A percentile compares a stretch with the other conserved stretches of the same genome.
phyloP scores from a whole-genome alignment of 345 rosid species.

The Stellera chamaejasme region DNA sequence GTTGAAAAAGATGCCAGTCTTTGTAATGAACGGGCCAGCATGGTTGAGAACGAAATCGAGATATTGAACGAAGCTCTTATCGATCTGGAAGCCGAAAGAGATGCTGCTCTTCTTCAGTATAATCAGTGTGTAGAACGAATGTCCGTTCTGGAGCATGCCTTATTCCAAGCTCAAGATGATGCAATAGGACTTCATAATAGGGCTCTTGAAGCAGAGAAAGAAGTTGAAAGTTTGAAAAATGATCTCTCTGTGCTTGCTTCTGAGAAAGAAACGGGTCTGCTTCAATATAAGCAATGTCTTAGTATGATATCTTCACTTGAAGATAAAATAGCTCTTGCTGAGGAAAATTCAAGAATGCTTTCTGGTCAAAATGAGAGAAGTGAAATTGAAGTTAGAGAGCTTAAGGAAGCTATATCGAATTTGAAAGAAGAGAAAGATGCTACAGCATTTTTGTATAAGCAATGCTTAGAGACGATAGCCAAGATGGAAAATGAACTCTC shows the following conservation, averaged over 20 bases:
- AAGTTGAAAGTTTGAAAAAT: slow-evolving; percentile 43
- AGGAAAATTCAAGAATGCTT: slow-evolving; percentile 42
- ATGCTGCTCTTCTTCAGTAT: slow-evolving; percentile 54
- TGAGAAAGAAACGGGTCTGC: slow-evolving; percentile 59
- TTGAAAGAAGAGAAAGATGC: slow-evolving; percentile 61
- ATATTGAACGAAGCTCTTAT: slow-evolving; percentile 57
- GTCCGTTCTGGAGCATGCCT: slow-evolving; percentile 38
- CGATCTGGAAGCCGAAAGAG: slow-evolving; percentile 65
- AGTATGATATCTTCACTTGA: slow-evolving; percentile 55
- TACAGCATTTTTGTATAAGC: slow-evolving; percentile 37
- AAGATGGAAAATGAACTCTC: slow-evolving; percentile 53
- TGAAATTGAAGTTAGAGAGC: slow-evolving; percentile 48
- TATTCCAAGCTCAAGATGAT: slow-evolving; percentile 37
- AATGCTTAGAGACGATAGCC: slow-evolving; percentile 62
- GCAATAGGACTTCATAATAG: slow-evolving; percentile 37
- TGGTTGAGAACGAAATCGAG: slow-evolving; percentile 67
- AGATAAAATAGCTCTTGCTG: slow-evolving; percentile 49
- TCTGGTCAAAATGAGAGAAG: slow-evolving; percentile 43
- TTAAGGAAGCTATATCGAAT: slow-evolving; percentile 46
- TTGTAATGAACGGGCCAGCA: slow-evolving; percentile 64
- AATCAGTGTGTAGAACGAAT: slow-evolving; percentile 61
- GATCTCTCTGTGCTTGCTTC: slow-evolving; percentile 46
- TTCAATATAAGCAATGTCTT: slow-evolving; percentile 51
- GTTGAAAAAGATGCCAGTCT: slow-evolving; percentile 54
- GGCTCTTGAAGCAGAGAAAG: slow-evolving; percentile 58